A percentile compares a stretch with the other conserved stretches of the same genome.
Evolutionary conservation across 495 filamentous ascomycete species (phyloP).

Genomic region (Lepidopterella palustris): DNA sequence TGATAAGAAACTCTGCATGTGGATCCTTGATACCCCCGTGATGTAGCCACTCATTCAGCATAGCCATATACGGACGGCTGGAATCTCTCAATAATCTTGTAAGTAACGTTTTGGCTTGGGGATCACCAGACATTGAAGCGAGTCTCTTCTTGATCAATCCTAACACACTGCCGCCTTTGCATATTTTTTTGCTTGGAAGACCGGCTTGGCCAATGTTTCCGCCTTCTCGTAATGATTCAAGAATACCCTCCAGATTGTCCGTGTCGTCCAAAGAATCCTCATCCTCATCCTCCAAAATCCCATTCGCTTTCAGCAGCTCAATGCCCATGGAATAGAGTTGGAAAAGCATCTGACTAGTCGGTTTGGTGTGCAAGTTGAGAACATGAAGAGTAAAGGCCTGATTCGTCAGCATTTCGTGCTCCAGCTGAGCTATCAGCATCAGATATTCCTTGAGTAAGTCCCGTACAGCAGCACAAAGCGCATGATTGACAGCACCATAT

Average conservation of each 20-base stretch:
- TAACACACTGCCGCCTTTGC: slow-evolving; percentile 87
- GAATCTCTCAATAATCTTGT: slow-evolving; percentile 78
- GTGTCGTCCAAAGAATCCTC: slow-evolving; percentile 78
- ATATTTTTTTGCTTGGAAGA: slow-evolving; percentile 82
- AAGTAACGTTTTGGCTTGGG: slow-evolving; percentile 71
- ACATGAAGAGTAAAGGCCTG: slow-evolving; percentile 83
- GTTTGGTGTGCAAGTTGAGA: slow-evolving; percentile 82
- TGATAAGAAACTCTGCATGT: slow-evolving; percentile 88
- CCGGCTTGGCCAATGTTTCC: slow-evolving; percentile 68
- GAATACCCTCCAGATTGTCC: slow-evolving; percentile 79
- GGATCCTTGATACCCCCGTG: slow-evolving; percentile 93
- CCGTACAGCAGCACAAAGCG: slow-evolving; percentile 85
- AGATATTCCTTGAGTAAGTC: slow-evolving; percentile 90
- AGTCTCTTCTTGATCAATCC: slow-evolving; percentile 77
- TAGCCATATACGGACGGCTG: slow-evolving; percentile 90
- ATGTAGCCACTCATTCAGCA: slow-evolving; percentile 98
- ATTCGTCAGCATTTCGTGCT: slow-evolving; percentile 83
- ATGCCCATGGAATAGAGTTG: slow-evolving; percentile 82
- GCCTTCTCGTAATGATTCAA: slow-evolving; percentile 72
- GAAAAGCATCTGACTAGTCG: slow-evolving; percentile 79
- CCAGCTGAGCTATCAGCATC: slow-evolving; percentile 84
- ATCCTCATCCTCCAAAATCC: slow-evolving; percentile 73
- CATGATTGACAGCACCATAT: slow-evolving; percentile 93
- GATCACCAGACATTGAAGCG: slow-evolving; percentile 85
- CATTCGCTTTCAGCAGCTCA: slow-evolving; percentile 81